Evolutionary conservation across 1,284 basidiomycete genomes (phyloP), one percentile per base, ranked within the genome.

Genomic region (Heterobasidion occidentale): DNA sequence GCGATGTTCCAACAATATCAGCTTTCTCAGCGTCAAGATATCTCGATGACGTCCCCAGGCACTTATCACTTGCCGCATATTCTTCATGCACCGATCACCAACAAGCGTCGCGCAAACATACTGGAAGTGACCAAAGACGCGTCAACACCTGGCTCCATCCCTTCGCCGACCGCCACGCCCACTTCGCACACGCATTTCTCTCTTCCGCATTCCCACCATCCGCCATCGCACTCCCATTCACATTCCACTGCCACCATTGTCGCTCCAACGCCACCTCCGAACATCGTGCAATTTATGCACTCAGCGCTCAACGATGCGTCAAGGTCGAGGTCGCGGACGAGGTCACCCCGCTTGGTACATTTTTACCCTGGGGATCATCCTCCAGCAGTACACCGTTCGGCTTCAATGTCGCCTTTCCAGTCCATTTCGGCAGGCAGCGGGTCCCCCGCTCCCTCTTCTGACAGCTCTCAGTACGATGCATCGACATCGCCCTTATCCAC

Each of bases 401-500:
- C 53, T 27, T 46, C 55, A 7, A 11, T 60, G 35, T 54, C 58
- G 5, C 55, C 71, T 12, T 68, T 67, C 38, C 67, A 68, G 42
- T 68, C 68, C 15, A 60, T 63, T 33, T 71, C 70, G 8, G 68
- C 67, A 1, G 70, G 63, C 14, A 72, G 70, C 54, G 67, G 58
- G 15, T 73, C 71, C 19, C 71, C 71, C 9, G 63, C 67, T 14
- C 68, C 66, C 59, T 70, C 70, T 15, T 71, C 64, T 36, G 60
- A 62, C 33, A 71, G 71, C 61, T 72, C 70, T 19, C 70, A 69
- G 55, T 72, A 69, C 53, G 70, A 70, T 6, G 56, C 63, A 12
- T 66, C 69, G 20, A 55, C 63, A 9, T 66, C 69, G 17, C 68
- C 70, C 19, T 59, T 67, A 36, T 70, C 67, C 34, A 70, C 68